Evolutionary conservation across 2,329 filamentous ascomycete species (phyloP).

Genomic region (Chaetomium globosum): DNA sequence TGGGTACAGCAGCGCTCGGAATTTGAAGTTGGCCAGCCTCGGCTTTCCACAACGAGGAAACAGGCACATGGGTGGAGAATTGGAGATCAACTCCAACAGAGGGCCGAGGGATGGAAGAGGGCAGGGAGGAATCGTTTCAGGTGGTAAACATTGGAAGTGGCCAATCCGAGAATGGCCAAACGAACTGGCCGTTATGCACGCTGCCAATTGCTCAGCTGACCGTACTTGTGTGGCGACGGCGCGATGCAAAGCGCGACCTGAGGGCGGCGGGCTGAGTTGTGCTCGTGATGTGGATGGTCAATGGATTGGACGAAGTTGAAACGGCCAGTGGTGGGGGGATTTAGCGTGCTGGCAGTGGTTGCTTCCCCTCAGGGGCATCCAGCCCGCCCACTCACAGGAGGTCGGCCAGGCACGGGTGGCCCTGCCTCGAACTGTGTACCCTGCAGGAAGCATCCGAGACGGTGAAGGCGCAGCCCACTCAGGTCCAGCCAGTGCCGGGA

Average conservation of each 20-base stretch:
- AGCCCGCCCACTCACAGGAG: constrained; percentile 6
- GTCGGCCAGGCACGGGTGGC: neutral
- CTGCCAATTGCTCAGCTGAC: constrained; percentile 17
- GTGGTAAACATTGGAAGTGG: neutral
- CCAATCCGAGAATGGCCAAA: neutral
- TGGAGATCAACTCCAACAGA: neutral
- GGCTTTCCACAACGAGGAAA: neutral
- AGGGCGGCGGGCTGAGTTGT: constrained; percentile 7
- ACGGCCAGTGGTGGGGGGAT: constrained; percentile 6
- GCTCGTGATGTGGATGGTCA: neutral
- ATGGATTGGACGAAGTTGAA: constrained; percentile 18
- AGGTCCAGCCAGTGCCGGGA: neutral
- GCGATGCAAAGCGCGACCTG: constrained; percentile 9
- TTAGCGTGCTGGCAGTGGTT: constrained; percentile 1
- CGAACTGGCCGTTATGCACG: no score
- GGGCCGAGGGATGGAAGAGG: neutral
- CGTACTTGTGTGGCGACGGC: constrained; percentile 1
- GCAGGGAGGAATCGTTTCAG: constrained; percentile 1
- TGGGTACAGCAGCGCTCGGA: neutral
- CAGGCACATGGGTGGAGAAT: neutral
- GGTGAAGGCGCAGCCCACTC: neutral
- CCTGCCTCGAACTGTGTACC: neutral
- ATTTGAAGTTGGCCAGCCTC: neutral
- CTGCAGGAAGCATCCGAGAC: constrained; percentile 15
- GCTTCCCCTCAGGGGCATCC: neutral